Evolutionary conservation across 495 filamentous ascomycete genomes (phyloP), one percentile per base, ranked within the genome.

Genomic region (Aspergillus sclerotiicarbonarius): DNA sequence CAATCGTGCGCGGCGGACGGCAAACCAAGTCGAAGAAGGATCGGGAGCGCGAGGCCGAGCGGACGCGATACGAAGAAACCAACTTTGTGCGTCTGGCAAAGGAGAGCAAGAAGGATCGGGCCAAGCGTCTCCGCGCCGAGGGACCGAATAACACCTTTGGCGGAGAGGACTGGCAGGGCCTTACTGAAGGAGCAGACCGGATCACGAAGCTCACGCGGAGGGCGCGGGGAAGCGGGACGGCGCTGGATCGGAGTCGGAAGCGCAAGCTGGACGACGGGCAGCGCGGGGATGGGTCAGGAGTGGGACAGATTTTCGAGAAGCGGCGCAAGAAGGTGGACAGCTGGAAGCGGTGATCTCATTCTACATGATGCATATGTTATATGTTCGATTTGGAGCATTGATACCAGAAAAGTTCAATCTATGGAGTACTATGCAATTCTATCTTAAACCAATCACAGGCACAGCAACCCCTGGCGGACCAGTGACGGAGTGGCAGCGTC

Each of bases 21-120:
- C 84, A 84, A 56, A 81, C 81, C 56, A 90, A 91, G 78, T 87
- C 86, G 2, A 80, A 82, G 20, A 78, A 82, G 19, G 88, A 93
- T 64, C 81, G 84, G 25, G 78, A 81, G 46, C 82, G 81, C 32
- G 92, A 96, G 71, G 78, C 79, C 4, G 91, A 92, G 65, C 76
- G 87, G 44, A 80, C 76, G 41, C 80, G 84, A 25, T 96, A 94
- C 70, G 92, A 96, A 76, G 92, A 96, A 75, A 79, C 74, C 58
- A 93, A 96, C 74, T 91, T 95, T 65, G 83, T 91, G 19, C 82
- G 92, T 53, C 77, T 97, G 65, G 90, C 90, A 16, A 86, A 85
- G 69, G 82, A 87, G 65, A 88, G 85, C 69, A 93, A 92, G 81
- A 90, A 90, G 76, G 88, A 93, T 19, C 62, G 66, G 49, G 70